Conservation (phyloP, 106 monocot species). For the Cymbidium sinense region DNA sequence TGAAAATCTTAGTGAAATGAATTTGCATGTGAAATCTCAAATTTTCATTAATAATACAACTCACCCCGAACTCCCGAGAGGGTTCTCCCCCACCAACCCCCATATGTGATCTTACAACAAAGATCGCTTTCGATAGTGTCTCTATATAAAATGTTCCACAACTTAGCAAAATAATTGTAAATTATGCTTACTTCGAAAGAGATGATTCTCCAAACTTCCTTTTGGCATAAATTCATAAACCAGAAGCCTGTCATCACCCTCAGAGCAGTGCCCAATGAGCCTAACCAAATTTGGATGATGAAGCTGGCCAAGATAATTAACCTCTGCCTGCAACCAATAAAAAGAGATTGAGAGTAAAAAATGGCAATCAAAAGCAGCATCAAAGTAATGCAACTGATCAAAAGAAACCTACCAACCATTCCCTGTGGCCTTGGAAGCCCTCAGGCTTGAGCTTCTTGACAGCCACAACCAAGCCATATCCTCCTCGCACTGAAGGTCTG, state of each 20-base stretch:
- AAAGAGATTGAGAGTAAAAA: not conserved
- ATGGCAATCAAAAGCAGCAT: not conserved
- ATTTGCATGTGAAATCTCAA: no score
- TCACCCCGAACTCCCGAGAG: no score
- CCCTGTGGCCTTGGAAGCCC: conserved; percentile 12
- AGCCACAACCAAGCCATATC: conserved; percentile 8
- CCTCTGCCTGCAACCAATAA: conserved; percentile 22
- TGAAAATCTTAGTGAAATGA: no score
- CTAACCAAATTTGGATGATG: conserved; percentile 37
- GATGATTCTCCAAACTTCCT: conserved; percentile 43
- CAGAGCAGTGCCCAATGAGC: conserved; percentile 33
- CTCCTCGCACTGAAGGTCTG: not conserved
- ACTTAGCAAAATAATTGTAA: not conserved
- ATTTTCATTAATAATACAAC: no score
- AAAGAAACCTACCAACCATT: conserved; percentile 10
- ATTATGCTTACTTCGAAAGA: conserved; percentile 29
- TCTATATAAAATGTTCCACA: no score
- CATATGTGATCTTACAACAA: no score
- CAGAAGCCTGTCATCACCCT: conserved; percentile 30
- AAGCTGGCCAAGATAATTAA: conserved; percentile 33
- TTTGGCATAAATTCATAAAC: conserved; percentile 44
- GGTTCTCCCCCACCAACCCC: no score
- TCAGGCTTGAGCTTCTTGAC: conserved; percentile 11
- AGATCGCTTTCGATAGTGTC: not conserved
- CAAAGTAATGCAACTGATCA: not conserved